These are phyloP conservation scores for Fraxinus ornus DNA, from an alignment of 305 asterid genomes.

Conservation along the genomic window DNA sequence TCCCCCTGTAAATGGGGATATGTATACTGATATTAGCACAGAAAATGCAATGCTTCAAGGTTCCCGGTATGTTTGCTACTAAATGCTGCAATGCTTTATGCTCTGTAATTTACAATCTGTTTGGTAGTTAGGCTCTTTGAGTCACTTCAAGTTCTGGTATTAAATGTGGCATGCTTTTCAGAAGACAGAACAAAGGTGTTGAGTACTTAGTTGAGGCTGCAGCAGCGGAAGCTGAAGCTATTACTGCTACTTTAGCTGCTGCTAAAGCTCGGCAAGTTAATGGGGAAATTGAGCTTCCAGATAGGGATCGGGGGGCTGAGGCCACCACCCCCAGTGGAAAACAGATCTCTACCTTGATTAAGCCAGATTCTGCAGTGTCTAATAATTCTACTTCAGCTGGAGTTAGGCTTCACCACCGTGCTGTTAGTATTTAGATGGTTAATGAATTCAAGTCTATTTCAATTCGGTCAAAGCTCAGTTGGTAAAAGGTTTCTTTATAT, in stretches of 20 bases:
- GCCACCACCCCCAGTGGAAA: conserved; percentile 97
- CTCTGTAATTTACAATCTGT: background rate
- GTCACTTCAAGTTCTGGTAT: conserved; percentile 20
- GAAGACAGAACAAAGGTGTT: conserved; percentile 87
- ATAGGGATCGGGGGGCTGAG: conserved; percentile 96
- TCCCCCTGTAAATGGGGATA: conserved; percentile 91
- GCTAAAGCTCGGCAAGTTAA: conserved; percentile 96
- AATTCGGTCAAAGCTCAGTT: conserved; percentile 2
- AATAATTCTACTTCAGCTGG: conserved; percentile 80
- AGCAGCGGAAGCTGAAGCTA: conserved; percentile 99
- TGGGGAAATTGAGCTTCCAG: conserved; percentile 90
- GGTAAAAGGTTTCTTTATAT: conserved; percentile 20
- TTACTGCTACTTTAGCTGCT: conserved; percentile 89
- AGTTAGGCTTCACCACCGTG: conserved; percentile 98
- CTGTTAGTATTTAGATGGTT: conserved; percentile 58
- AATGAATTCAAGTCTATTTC: background rate
- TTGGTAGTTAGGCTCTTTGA: conserved; percentile 3
- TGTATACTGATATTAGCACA: conserved; percentile 88
- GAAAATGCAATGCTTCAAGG: conserved; percentile 88
- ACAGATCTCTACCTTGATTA: conserved; percentile 68
- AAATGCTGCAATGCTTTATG: conserved; percentile 15
- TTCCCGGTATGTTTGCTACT: conserved; percentile 50
- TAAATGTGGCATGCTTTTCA: conserved; percentile 32
- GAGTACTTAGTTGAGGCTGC: conserved; percentile 98
- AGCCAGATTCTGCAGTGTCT: conserved; percentile 73